Conservation (phyloP, 192 early-diverging fungal species). For the Physocladia obscura region DNA sequence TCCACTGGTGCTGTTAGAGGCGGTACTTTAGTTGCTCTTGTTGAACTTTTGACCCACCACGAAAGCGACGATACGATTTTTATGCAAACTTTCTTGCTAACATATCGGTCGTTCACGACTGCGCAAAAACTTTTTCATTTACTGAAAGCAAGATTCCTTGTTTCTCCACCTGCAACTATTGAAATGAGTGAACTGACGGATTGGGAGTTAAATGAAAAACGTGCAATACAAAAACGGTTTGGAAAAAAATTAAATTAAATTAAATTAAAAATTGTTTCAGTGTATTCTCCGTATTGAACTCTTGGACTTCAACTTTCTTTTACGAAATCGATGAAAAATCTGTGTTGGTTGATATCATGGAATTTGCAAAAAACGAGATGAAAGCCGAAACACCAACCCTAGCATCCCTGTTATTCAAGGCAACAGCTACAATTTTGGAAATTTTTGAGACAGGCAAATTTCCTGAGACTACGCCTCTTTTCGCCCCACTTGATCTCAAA, state of each 20-base stretch:
- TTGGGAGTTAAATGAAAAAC: slow-evolving; percentile 82
- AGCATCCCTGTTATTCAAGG: background rate
- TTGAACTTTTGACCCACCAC: slow-evolving; percentile 81
- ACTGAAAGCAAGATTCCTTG: slow-evolving; percentile 72
- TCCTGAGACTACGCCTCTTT: no score
- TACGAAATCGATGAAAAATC: background rate
- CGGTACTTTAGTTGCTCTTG: slow-evolving; percentile 75
- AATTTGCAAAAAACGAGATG: background rate
- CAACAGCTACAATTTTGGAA: no score
- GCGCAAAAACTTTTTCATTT: slow-evolving; percentile 69
- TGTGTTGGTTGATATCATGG: background rate
- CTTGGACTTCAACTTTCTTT: slow-evolving; percentile 71
- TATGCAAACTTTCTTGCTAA: slow-evolving; percentile 79
- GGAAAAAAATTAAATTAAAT: background rate
- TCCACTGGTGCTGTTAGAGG: slow-evolving; percentile 79
- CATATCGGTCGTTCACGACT: slow-evolving; percentile 85
- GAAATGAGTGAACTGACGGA: slow-evolving; percentile 54
- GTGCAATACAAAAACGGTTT: slow-evolving; percentile 68
- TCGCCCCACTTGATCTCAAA: no score
- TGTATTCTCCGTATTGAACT: slow-evolving; percentile 86
- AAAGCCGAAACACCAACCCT: background rate
- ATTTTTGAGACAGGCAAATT: no score
- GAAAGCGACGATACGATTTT: slow-evolving; percentile 73
- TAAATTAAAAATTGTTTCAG: slow-evolving; percentile 35
- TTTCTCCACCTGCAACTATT: slow-evolving; percentile 66